phyloP scores from a whole-genome alignment of 345 rosid genomes.

The Linum trigynum region DNA sequence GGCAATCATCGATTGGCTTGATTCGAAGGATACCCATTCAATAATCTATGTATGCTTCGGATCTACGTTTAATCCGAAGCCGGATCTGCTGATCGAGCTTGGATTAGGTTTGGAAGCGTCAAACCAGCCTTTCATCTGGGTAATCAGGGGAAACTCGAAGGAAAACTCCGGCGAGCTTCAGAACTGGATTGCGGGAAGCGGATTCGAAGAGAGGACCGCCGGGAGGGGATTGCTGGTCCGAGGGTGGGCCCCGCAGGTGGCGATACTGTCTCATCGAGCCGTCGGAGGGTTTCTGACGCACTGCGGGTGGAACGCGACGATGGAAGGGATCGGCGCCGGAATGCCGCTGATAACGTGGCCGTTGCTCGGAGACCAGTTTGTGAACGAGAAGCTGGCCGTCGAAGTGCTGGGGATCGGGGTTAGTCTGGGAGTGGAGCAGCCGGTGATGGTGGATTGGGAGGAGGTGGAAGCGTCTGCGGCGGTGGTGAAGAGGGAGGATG shows the following conservation, averaged over 20 bases:
- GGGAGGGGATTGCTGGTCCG: constrained; percentile 17
- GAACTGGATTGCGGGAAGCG: constrained; percentile 13
- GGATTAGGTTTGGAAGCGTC: constrained; percentile 42
- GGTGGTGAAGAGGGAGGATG: constrained; percentile 12
- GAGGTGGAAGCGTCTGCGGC: constrained; percentile 3
- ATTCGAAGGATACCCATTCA: constrained; percentile 18
- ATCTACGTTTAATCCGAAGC: constrained; percentile 20
- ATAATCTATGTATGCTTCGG: constrained; percentile 47
- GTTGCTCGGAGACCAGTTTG: constrained; percentile 25
- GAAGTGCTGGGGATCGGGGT: constrained; percentile 19
- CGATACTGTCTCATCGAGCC: constrained; percentile 24
- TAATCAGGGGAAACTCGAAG: constrained; percentile 5
- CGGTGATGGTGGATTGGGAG: constrained; percentile 14
- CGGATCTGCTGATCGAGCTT: constrained; percentile 29
- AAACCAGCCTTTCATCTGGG: constrained; percentile 30
- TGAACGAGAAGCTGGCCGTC: constrained; percentile 22
- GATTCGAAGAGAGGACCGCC: constrained; percentile 17
- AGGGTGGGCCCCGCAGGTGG: constrained; percentile 27
- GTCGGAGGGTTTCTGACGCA: constrained; percentile 26
- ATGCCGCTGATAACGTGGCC: constrained; percentile 30
- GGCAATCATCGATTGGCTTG: constrained; percentile 35
- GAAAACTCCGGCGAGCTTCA: constrained; percentile 7
- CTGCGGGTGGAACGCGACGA: constrained; percentile 31
- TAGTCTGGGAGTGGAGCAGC: constrained; percentile 10
- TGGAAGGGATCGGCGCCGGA: constrained; percentile 17